Base-by-base conservation (phyloP, 2,329 filamentous ascomycete genomes). In the Seiridium unicorne region DNA sequence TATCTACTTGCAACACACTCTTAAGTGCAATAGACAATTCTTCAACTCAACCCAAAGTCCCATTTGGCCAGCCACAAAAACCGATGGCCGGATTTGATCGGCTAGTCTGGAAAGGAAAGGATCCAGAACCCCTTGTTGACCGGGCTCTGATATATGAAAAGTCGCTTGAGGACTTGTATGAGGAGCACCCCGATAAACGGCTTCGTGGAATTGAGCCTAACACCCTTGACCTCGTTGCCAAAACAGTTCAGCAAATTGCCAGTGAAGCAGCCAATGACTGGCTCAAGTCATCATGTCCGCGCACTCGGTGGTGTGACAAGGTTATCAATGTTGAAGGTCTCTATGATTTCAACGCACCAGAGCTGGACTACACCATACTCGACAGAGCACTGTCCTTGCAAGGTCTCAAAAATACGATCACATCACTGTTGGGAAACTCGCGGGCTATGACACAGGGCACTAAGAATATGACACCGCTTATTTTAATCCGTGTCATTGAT, bases 81-180 rank as follows among this genome's bases (percentile, higher is more conserved):
- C 54, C 54, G 4, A 26, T 31, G 5, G 34, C 57, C 26, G 49
- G 40, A 9, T 44, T 48, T 48, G 40, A 48, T 13, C 13, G 44
- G 7, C 13, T 32, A 46, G 49, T 18, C 18, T 58, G 36, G 34
- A 40, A 11, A 4, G 38, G 46, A 13, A 42, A 51, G 2, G 32
- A 48, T 2, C 53, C 42, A 38, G 32, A 56, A 5, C 40, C 34
- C 11, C 38, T 59, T 35, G 36, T 44, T 9, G 57, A 60, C n/a
- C 34, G 9, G 13, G 5, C 5, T 5, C 36, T 9, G 31, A 35
- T 4, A 44, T 1, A 51, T 0, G 44, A 51, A 18, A 62, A 55
- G 59, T 62, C 55, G 5, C 48, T 69, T 3, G 62, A 68, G 3
- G 63, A 67, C 8, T 58, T 69, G 1, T 66, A 68, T 46, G 35